phyloP scores from a whole-genome alignment of 2,329 filamentous ascomycete species.

The Colletotrichum sp. region DNA sequence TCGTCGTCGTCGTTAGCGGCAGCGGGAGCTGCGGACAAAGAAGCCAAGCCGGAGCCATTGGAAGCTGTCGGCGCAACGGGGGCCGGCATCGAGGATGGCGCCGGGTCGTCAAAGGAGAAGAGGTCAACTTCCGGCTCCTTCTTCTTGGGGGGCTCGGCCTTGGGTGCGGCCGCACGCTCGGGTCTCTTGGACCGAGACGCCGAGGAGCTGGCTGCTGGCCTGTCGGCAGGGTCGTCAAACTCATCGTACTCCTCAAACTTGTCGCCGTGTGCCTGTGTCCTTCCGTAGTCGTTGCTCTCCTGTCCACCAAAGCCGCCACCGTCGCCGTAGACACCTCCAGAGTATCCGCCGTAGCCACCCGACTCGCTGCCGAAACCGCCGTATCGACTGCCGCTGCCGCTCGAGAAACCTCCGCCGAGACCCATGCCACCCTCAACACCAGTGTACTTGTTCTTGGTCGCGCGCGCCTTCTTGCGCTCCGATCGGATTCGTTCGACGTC shows the following conservation, averaged over 20 bases:
- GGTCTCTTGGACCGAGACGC: conserved; percentile 55
- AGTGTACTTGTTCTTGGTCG: conserved; percentile 92
- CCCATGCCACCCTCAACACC: conserved; percentile 85
- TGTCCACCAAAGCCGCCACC: conserved; percentile 91
- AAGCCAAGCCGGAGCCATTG: conserved; percentile 50
- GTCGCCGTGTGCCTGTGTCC: conserved; percentile 58
- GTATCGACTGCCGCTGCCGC: conserved; percentile 64
- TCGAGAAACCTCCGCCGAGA: conserved; percentile 62
- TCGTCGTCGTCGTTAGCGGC: conserved; percentile 70
- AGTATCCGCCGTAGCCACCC: conserved; percentile 69
- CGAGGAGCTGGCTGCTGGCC: conserved; percentile 50
- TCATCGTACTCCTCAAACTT: conserved; percentile 98
- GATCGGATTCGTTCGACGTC: conserved; percentile 88
- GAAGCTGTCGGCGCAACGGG: conserved; percentile 50
- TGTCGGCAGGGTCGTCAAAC: conserved; percentile 74
- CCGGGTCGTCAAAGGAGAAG: conserved; percentile 87
- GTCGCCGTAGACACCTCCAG: conserved; percentile 87
- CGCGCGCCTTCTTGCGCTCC: conserved; percentile 86
- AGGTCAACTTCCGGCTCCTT: conserved; percentile 91
- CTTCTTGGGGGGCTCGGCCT: conserved; percentile 74
- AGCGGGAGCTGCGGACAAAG: conserved; percentile 39
- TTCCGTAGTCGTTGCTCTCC: conserved; percentile 60
- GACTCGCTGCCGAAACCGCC: conserved; percentile 93
- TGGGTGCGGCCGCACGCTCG: conserved; percentile 57
- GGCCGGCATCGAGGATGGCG: conserved; percentile 51